These are phyloP conservation scores for Acer saccharum DNA, from an alignment of 345 rosid species.

Conservation along the genomic window DNA sequence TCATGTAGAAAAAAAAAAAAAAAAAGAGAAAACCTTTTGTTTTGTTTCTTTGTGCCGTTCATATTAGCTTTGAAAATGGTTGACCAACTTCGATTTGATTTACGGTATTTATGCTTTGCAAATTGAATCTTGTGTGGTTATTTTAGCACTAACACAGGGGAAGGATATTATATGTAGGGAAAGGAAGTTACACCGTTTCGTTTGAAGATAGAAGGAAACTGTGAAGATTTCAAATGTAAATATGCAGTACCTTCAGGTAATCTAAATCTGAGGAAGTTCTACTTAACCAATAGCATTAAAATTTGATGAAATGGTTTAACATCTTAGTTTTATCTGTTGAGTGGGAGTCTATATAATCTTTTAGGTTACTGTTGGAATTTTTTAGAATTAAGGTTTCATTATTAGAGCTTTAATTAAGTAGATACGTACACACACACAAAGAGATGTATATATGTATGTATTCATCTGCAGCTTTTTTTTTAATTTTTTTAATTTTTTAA, in stretches of 20 bases:
- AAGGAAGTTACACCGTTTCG: slow-evolving; percentile 33
- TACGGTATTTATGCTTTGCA: background rate
- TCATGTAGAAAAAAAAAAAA: background rate
- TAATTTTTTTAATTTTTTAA: too few relatives aligned
- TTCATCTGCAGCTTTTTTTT: too few relatives aligned
- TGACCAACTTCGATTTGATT: background rate
- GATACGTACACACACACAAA: background rate
- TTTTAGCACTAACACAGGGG: slow-evolving; percentile 15
- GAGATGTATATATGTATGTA: background rate
- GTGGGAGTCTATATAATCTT: background rate
- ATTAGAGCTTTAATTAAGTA: background rate
- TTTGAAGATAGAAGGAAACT: slow-evolving; percentile 51
- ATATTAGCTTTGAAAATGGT: background rate
- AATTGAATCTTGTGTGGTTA: slow-evolving; percentile 3
- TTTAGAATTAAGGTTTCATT: slow-evolving; percentile 5
- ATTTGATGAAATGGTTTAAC: background rate
- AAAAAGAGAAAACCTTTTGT: background rate
- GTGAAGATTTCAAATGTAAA: slow-evolving; percentile 42
- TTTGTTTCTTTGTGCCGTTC: background rate
- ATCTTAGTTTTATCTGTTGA: background rate
- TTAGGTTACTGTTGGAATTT: background rate
- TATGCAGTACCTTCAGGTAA: slow-evolving; percentile 66
- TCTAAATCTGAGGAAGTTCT: slow-evolving; percentile 12
- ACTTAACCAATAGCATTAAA: background rate
- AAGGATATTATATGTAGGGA: slow-evolving; percentile 45